Base-by-base conservation (phyloP, 208 protist genomes). In the Porcisia hertigi region DNA sequence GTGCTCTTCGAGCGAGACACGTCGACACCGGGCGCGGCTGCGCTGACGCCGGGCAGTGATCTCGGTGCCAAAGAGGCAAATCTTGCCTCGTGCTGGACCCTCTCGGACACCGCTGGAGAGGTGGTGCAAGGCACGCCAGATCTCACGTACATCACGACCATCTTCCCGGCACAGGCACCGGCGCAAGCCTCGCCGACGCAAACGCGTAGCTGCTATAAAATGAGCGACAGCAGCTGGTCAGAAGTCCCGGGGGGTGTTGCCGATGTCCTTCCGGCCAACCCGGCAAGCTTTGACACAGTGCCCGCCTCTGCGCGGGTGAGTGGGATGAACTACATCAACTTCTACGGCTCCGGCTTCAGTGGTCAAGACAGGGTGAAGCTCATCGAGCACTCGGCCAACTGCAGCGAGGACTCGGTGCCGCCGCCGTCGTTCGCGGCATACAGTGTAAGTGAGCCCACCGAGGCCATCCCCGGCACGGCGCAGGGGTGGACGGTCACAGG, bases 211-310 rank as follows among this genome's bases (percentile, higher is more conserved):
- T 97, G 94, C 80, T 97, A 97, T 77, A 71, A 52, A 2, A 77
- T 94, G 39, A 71, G 64, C 8, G 82, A 64, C 18, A 80, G 76
- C 23, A 87, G 88, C 59, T 97, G 94, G 94, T 90, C 88, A 1
- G 85, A 94, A 77, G 75, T 97, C 53, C 89, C 92, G 3, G 85
- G 85, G 60, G 84, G 82, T 23, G 77, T 88, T 16, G 66, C 71
- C 41, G 69, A 18, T 18, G 70, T 97, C 16, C 78, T 93, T 52
- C 75, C 94, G 16, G 94, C 94, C 16, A 97, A 97, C 75, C 94
- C 94, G 5, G 23, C 69, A 9, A 55, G 34, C 73, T 97, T 97
- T 71, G 78, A 82, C 39, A 87, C 88, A 14, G 71, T 73, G n/a
- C 88, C 92, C 7, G 39, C 60, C 16, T 70, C 83, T 2, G 80